Base-by-base conservation (phyloP, 768 basidiomycete species). In the Sutorius australiensis region DNA sequence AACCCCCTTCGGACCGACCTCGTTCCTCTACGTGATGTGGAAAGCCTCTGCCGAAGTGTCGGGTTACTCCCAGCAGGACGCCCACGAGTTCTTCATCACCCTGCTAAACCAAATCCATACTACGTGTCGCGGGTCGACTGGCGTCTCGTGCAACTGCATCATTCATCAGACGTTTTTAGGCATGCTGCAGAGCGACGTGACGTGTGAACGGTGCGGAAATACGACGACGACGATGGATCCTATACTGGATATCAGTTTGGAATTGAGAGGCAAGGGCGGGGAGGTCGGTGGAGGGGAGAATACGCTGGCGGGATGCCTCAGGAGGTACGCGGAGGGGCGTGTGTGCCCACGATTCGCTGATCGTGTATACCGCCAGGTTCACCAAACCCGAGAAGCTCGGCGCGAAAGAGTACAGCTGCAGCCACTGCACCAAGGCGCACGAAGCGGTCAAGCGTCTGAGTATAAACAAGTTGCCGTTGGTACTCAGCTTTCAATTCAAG, bases 401-500 rank as follows among this genome's bases (percentile, higher is more conserved):
- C 2, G 73, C 82, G 5, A 92, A 89, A 66, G 87, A 89, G 59
- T 95, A 94, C 64, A 84, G 79, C 40, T 98, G 95, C 65, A 76
- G 75, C 19, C 89, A 86, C 69, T 98, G 95, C 63, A 81, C 81
- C 17, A 87, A 85, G 61, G 75, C 81, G 12, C 66, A 91, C 80
- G 84, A 87, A 60, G 89, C 88, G 1, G 91, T 82, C 58, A 93
- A 95, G 65, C 84, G 90, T 7, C 74, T 98, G 46, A 90, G 87
- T 60, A 85, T 98, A 60, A 82, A 80, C 46, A 87, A 85, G 59
- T 75, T 98, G 8, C 94, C 95, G 0, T 87, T 90, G 0, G 93
- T 95, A 0, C 73, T 98, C 43, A 91, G 89, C 59, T 91, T 98
- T 61, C 95, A 98, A 66, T 87, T 98, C 76, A 98, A 98, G 80